Base-by-base conservation (phyloP, 257 asterid genomes). In the Orobanche coerulescens region DNA sequence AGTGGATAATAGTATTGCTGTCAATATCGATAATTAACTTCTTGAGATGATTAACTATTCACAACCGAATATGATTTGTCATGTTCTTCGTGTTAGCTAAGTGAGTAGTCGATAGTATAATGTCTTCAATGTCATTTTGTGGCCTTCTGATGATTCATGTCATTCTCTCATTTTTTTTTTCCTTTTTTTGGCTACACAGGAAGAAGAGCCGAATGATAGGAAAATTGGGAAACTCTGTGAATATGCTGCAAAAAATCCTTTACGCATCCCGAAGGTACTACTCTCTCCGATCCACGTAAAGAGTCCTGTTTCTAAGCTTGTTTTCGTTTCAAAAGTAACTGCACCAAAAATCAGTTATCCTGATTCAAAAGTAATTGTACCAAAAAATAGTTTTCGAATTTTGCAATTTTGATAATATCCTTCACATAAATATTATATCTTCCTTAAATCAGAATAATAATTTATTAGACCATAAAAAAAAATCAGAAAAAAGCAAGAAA, bases 161-260 rank as follows among this genome's bases (percentile, higher is more conserved):
- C 33, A 25, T 39, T 8, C 28, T 43, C 28, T 46, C 28, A 13
- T 7, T 30, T 22, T 20, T n/a, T 31, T 20, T 58, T 33, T 58
- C 42, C 1, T 65, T 39, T 62, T 64, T 47, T n/a, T n/a, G n/a
- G 59, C 39, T 64, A 64, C 69, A 30, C 75, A 92, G 96, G 96
- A 86, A n/a, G 96, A 84, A 79, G 91, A 80, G 79, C 93, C 94
- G 43, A 92, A 86, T 77, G 95, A 92, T 53, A 69, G 95, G 70
- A 86, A 82, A 82, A 92, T 92, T 39, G 94, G 91, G 33, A 92
- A 92, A 77, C 84, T 92, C 31, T 92, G 98, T 62, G 98, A 92
- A 52, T 92, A 92, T 76, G 96, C 98, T 23, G 76, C 81, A 0
- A 92, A 83, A 74, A 92, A 92, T 76, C 98, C 98, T 51, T 66